Conservation (phyloP, 202 grass and related monocot species). For the Zizania palustris region DNA sequence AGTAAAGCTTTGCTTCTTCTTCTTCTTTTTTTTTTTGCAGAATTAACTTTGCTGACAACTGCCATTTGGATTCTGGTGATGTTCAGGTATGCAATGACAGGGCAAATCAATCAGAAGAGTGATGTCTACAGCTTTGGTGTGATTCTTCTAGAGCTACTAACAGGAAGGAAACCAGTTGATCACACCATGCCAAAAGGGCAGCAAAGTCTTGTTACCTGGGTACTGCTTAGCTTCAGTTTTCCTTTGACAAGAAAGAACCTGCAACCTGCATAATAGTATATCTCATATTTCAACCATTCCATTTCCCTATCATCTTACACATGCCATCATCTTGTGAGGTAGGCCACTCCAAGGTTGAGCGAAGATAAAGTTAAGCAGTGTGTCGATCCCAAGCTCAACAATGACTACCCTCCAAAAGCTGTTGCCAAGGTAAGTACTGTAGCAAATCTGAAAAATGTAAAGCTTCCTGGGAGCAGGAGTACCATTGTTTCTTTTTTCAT, state of each 20-base stretch:
- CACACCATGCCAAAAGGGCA: constrained; percentile 97
- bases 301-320: not conserved
- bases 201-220: constrained; percentile 97
- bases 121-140: constrained; percentile 92
- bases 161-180: constrained; percentile 87
- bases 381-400: constrained; percentile 84
- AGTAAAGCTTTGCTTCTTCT: not conserved
- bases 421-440: constrained; percentile 68
- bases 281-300: not conserved
- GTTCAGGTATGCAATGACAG: constrained; percentile 88
- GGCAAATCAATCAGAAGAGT: constrained; percentile 85
- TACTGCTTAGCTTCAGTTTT: constrained; percentile 8
- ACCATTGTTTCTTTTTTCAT: not conserved
- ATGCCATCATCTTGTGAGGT: constrained; percentile 3
- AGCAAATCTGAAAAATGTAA: constrained; percentile 1
- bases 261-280: no score
- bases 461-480: not conserved
- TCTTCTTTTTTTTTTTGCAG: no score
- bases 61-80: not conserved
- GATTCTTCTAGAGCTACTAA: constrained; percentile 80
- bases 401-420: constrained; percentile 80
- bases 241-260: not conserved
- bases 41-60: not conserved
- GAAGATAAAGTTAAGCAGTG: constrained; percentile 99
- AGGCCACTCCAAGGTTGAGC: constrained; percentile 95